Evolutionary conservation across 2,329 filamentous ascomycete species (phyloP).

Genomic region (Alternaria atra): DNA sequence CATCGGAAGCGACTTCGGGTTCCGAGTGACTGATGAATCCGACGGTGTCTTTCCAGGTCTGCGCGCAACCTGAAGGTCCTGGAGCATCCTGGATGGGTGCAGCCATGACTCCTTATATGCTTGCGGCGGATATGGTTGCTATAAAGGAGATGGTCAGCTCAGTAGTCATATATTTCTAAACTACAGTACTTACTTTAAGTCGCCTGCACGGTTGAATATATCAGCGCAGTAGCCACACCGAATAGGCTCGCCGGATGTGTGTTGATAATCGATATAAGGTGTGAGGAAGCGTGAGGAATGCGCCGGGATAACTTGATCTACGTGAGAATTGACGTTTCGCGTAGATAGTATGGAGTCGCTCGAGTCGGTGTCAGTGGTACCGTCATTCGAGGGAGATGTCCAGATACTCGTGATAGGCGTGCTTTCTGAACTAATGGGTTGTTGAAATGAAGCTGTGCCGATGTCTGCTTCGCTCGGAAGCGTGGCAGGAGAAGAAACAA

Average conservation of each 20-base stretch:
- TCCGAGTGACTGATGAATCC: not conserved
- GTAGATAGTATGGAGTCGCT: not conserved
- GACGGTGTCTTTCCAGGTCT: not conserved
- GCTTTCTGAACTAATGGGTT: not conserved
- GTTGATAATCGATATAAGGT: not conserved
- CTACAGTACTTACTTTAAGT: slow-evolving; percentile 6
- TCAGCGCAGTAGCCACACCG: not conserved
- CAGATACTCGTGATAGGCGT: not conserved
- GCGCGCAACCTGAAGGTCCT: not conserved
- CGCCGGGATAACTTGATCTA: not conserved
- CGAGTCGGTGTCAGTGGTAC: not conserved
- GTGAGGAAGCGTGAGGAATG: not conserved
- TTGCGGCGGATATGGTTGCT: too few relatives aligned
- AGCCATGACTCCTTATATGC: too few relatives aligned
- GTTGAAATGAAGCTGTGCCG: not conserved
- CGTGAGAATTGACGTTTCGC: not conserved
- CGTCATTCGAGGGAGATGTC: not conserved
- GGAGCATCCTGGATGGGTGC: too few relatives aligned
- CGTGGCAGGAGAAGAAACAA: not conserved
- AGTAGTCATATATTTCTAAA: too few relatives aligned
- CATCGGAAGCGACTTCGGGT: not conserved
- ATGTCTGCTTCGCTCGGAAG: not conserved
- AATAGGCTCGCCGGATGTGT: not conserved
- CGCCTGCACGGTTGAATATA: not conserved
- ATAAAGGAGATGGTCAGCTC: too few relatives aligned